Evolutionary conservation across 2,329 filamentous ascomycete species (phyloP).

Genomic region (Aspergillus fumigatus): DNA sequence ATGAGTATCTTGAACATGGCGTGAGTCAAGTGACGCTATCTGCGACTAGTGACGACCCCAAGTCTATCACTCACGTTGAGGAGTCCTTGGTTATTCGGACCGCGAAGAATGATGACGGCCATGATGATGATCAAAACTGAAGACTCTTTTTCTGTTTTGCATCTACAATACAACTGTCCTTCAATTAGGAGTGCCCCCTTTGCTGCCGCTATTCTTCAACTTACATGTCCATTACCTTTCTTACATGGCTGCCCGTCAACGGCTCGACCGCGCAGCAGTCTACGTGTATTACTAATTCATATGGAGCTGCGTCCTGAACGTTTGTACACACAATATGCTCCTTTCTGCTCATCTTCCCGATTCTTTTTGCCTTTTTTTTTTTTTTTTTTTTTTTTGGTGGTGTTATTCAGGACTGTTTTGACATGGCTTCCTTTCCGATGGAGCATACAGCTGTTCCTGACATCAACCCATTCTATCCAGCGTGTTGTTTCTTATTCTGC

Average conservation of each 20-base stretch:
- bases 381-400: constrained; percentile 1
- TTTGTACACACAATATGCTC: constrained; percentile 17
- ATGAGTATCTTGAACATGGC: background rate
- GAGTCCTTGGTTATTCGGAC: background rate
- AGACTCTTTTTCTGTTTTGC: constrained; percentile 3
- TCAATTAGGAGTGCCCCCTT: background rate
- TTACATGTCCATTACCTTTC: constrained; percentile 1
- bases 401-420: background rate
- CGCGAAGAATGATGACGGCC: constrained; percentile 3
- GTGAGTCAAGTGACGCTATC: background rate
- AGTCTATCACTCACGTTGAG: background rate
- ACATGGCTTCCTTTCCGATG: background rate
- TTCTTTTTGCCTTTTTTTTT: constrained; percentile 4
- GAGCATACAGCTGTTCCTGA: background rate
- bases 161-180: background rate
- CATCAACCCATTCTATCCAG: background rate
- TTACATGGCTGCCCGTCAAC: constrained; percentile 6
- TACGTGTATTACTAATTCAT: constrained; percentile 16
- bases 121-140: constrained; percentile 3
- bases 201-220: background rate
- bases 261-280: constrained; percentile 2
- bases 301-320: background rate
- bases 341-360: background rate
- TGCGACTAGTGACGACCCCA: background rate
- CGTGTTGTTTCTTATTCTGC: background rate